Base-by-base conservation (phyloP, 2,329 filamentous ascomycete genomes). In the Aspergillus piperis region DNA sequence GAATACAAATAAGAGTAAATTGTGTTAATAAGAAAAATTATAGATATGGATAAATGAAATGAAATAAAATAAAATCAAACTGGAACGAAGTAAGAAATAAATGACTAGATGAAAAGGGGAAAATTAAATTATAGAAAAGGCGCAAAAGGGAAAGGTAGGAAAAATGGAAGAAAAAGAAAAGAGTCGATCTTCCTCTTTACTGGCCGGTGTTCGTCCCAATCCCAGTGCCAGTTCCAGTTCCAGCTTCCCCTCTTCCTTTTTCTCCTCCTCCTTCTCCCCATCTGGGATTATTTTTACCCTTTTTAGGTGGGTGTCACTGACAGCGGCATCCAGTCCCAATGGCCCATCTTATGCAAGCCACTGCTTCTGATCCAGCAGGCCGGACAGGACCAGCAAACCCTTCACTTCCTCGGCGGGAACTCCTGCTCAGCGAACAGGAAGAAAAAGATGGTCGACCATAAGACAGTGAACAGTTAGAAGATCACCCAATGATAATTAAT, bases 291-390 rank as follows among this genome's bases (percentile, higher is more conserved):
- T 58, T 61, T 61, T 64, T 59, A 62, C 64, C 59, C 54, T 54
- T 65, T 66, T 66, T 64, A 17, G 59, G 65, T 53, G 54, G 62
- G 64, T 69, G 62, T 69, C 63, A 71, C 66, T 72, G 68, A 68
- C 69, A 69, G 67, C 62, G 62, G 64, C 64, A 61, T 57, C 59
- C 66, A 66, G 64, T 68, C 62, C 60, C 48, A 60, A 64, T 69
- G 58, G 63, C 57, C 66, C 70, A 63, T 66, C 68, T 70, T 62
- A 71, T 73, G 70, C 69, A 73, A 68, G 71, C 72, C 70, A 71
- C 69, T 48, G 63, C 61, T 64, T 59, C 66, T 52, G 60, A 59
- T 53, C 58, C 63, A 62, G 51, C 52, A 53, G 62, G 60, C 39
- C 48, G 50, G 61, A 54, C 39, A 36, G 54, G 61, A 60, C 60